These are phyloP conservation scores for Tinospora cordifolia DNA, from an alignment of 164 flowering plant genomes.

Conservation along the genomic window DNA sequence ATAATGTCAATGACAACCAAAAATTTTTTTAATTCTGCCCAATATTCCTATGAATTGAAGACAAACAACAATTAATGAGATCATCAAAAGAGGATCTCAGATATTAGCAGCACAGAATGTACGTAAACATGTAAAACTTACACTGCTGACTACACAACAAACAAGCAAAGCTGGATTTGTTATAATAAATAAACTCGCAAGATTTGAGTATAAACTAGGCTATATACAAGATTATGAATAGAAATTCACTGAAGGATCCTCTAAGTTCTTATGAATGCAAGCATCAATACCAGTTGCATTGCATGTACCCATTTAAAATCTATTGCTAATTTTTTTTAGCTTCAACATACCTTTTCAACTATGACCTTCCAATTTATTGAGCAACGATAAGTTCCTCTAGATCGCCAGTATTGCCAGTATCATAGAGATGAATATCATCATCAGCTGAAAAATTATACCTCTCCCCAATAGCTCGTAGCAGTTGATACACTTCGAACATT, in stretches of 20 bases:
- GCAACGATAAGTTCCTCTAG: constrained; percentile 16
- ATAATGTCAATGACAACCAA: too few relatives aligned
- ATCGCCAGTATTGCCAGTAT: not conserved
- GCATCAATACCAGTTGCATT: not conserved
- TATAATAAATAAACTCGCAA: too few relatives aligned
- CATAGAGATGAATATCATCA: constrained; percentile 4
- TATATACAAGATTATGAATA: too few relatives aligned
- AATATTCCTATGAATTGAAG: too few relatives aligned
- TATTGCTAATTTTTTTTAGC: not conserved
- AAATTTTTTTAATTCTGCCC: too few relatives aligned
- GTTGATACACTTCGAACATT: constrained; percentile 15
- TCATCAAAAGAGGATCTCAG: too few relatives aligned
- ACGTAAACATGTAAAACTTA: too few relatives aligned
- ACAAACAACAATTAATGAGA: not conserved
- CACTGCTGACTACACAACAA: too few relatives aligned
- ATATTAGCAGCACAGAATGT: too few relatives aligned
- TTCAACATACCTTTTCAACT: constrained; percentile 6
- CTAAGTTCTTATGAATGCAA: not conserved
- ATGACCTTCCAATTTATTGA: not conserved
- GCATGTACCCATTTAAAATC: not conserved
- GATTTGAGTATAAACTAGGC: too few relatives aligned
- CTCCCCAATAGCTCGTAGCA: constrained; percentile 12
- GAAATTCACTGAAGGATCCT: not conserved
- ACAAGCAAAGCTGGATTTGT: too few relatives aligned
- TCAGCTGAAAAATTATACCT: constrained; percentile 9